phyloP scores from a whole-genome alignment of 2,329 filamentous ascomycete species.

The Fusarium sp. region DNA sequence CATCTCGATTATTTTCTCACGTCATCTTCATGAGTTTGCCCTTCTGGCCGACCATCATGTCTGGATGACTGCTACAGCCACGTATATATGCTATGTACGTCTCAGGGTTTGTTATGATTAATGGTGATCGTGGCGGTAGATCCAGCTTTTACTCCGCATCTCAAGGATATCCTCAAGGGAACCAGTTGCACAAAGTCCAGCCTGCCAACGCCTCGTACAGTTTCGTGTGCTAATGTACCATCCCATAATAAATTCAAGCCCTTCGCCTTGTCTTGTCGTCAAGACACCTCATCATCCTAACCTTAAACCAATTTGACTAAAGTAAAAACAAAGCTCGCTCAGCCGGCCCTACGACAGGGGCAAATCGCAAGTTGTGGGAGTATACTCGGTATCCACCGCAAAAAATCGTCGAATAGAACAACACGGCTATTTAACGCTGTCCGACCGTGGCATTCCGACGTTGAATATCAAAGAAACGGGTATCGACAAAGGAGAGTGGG shows the following conservation, averaged over 20 bases:
- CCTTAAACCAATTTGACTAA: conserved; percentile 26
- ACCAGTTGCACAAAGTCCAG: conserved; percentile 32
- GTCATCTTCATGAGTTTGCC: conserved; percentile 26
- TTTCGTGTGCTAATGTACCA: conserved; percentile 44
- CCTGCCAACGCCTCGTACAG: conserved; percentile 45
- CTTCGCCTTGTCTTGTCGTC: conserved; percentile 23
- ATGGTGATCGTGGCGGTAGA: conserved; percentile 40
- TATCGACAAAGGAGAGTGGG: conserved; percentile 45
- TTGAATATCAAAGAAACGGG: conserved; percentile 37
- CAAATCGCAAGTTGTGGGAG: conserved; percentile 19
- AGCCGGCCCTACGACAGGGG: not conserved
- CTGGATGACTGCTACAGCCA: conserved; percentile 38
- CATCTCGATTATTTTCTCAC: conserved; percentile 36
- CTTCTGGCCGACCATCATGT: conserved; percentile 19
- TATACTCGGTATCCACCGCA: conserved; percentile 12
- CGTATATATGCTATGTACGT: conserved; percentile 45
- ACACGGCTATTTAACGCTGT: not conserved
- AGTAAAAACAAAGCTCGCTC: conserved; percentile 24
- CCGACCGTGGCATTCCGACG: conserved; percentile 2
- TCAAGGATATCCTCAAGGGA: conserved; percentile 23
- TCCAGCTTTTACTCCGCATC: conserved; percentile 33
- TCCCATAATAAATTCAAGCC: conserved; percentile 44
- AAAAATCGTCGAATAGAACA: conserved; percentile 13
- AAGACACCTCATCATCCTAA: conserved; percentile 19
- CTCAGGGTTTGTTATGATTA: conserved; percentile 43